These are phyloP conservation scores for Vaccinium vitisidaea DNA, from an alignment of 148 eudicot species.

Conservation along the genomic window DNA sequence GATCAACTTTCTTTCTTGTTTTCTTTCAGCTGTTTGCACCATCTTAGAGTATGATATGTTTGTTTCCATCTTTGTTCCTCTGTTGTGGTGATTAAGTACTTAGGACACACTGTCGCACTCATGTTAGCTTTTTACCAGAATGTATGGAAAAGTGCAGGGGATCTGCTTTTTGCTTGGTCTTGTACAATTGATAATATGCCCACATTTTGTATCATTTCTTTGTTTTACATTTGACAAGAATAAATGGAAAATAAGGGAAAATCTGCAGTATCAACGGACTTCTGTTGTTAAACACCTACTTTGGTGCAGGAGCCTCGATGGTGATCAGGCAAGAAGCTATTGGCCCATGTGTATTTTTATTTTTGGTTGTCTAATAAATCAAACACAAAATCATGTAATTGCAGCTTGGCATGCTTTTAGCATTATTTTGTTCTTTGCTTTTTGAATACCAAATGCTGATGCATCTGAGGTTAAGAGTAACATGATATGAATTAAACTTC, in stretches of 20 bases:
- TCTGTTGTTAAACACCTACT: background rate
- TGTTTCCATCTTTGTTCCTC: background rate
- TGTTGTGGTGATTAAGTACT: background rate
- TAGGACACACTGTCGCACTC: background rate
- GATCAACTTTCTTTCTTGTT: slow-evolving; percentile 3
- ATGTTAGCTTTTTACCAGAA: background rate
- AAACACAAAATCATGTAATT: background rate
- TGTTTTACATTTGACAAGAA: background rate
- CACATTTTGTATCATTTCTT: background rate
- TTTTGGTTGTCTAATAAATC: background rate
- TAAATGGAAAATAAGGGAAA: background rate
- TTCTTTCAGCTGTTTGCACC: slow-evolving; percentile 1
- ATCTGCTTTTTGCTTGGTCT: background rate
- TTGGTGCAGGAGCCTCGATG: background rate
- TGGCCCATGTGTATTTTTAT: background rate
- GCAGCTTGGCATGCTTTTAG: background rate
- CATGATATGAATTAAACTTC: background rate
- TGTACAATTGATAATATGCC: background rate
- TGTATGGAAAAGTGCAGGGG: background rate
- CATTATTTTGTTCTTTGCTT: background rate
- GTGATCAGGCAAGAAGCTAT: background rate
- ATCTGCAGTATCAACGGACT: background rate
- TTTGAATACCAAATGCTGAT: background rate
- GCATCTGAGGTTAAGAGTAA: background rate
- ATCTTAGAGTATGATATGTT: background rate